Evolutionary conservation across 306 rosid genomes (phyloP).

Genomic region (Clitoria ternatea): DNA sequence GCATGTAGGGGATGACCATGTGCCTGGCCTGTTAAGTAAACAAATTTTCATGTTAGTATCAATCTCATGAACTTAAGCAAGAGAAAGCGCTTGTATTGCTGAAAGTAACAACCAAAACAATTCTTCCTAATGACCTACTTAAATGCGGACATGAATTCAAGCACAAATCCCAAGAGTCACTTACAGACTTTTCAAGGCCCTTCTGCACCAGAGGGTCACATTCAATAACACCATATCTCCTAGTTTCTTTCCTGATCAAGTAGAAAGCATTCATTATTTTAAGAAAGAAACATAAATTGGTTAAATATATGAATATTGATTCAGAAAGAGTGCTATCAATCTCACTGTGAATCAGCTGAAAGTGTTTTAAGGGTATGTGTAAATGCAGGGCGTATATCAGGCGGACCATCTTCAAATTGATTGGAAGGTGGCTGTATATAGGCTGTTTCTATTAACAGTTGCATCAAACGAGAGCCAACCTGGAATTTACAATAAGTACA

Average conservation of each 20-base stretch:
- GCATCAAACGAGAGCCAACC: conserved; percentile 78
- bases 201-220: conserved; percentile 69
- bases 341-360: conserved; percentile 58
- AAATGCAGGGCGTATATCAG: conserved; percentile 88
- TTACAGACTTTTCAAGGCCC: conserved; percentile 86
- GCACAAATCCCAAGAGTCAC: conserved; percentile 30
- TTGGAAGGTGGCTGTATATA: conserved; percentile 80
- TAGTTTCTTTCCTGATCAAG: conserved; percentile 53
- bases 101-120: conserved; percentile 5
- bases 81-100: not conserved
- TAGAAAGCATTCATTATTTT: conserved; percentile 19
- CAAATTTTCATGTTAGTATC: conserved; percentile 21
- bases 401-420: conserved; percentile 70
- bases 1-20: conserved; percentile 98
- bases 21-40: conserved; percentile 77
- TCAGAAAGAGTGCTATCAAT: conserved; percentile 20
- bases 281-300: not conserved
- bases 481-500: conserved; percentile 36
- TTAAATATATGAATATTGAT: conserved; percentile 8
- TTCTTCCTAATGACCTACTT: not conserved
- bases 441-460: conserved; percentile 76
- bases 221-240: conserved; percentile 90
- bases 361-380: conserved; percentile 55
- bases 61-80: conserved; percentile 13
- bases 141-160: not conserved